Percentiles rank a stretch among this genome's conserved stretches.
Evolutionary conservation across 805 yeast genomes (phyloP).

Genomic region (Tetrapisispora iriomotensis): DNA sequence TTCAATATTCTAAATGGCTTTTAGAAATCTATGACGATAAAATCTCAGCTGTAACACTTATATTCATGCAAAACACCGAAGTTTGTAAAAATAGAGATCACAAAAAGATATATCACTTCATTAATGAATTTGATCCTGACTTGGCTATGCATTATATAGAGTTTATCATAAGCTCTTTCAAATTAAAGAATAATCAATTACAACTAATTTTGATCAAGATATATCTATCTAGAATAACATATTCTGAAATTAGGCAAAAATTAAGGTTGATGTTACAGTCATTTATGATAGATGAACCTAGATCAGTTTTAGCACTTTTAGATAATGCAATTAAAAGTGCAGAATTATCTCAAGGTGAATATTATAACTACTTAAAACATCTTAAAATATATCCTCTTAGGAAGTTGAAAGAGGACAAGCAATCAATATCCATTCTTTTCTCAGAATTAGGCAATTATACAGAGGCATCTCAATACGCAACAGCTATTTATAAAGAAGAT

Average conservation of each 20-base stretch:
- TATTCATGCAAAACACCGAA: conserved; percentile 59
- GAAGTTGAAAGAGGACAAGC: conserved; percentile 49
- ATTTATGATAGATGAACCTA: conserved; percentile 33
- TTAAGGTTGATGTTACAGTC: conserved; percentile 30
- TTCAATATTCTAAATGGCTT: conserved; percentile 45
- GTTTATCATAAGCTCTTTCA: conserved; percentile 34
- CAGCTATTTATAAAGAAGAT: conserved; percentile 35
- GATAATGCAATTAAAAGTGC: conserved; percentile 3
- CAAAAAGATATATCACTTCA: conserved; percentile 41
- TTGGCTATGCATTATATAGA: conserved; percentile 43
- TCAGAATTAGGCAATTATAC: conserved; percentile 46
- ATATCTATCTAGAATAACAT: conserved; percentile 31
- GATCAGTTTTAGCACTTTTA: conserved; percentile 24
- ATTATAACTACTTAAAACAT: conserved; percentile 7
- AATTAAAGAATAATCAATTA: conserved; percentile 30
- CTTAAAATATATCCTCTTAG: conserved; percentile 46
- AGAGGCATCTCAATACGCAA: conserved; percentile 54
- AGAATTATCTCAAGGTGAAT: conserved; percentile 1
- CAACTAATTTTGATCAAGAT: conserved; percentile 37
- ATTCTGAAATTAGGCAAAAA: conserved; percentile 17
- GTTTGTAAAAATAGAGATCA: conserved; percentile 52
- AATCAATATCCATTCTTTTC: conserved; percentile 53
- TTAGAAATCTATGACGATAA: conserved; percentile 28
- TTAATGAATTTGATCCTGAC: conserved; percentile 26
- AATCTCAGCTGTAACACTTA: conserved; percentile 30